phyloP scores from a whole-genome alignment of 1,139 yeast genomes.

The Kodamaea ohmeri region DNA sequence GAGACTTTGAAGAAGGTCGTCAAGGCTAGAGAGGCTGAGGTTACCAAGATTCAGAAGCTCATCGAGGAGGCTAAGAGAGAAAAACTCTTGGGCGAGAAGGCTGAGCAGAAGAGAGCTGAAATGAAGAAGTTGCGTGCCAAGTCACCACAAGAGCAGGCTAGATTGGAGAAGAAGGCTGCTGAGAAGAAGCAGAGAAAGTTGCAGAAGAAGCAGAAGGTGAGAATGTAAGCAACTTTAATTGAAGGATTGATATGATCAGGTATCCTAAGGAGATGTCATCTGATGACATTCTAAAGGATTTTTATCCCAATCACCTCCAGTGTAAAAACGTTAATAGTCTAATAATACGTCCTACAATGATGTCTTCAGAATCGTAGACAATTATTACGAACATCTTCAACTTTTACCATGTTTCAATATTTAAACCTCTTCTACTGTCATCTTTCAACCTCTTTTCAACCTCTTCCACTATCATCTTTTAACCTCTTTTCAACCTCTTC shows the following conservation, averaged over 20 bases:
- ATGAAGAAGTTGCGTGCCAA: slow-evolving; percentile 54
- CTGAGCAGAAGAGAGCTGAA: slow-evolving; percentile 65
- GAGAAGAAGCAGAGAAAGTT: slow-evolving; percentile 44
- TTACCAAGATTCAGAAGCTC: slow-evolving; percentile 54
- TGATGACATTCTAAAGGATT: too few species aligned
- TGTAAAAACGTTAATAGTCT: not conserved
- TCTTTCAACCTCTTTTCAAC: too few species aligned
- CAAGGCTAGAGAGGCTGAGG: slow-evolving; percentile 70
- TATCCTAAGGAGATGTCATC: too few species aligned
- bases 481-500: too few species aligned
- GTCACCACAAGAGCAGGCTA: slow-evolving; percentile 72
- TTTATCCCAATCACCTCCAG: too few species aligned
- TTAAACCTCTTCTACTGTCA: too few species aligned
- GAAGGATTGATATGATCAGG: too few species aligned
- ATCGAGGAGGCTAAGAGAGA: slow-evolving; percentile 65
- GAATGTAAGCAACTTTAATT: slow-evolving; percentile 32
- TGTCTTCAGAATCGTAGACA: too few species aligned
- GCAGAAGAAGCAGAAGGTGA: slow-evolving; percentile 41
- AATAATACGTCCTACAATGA: not conserved
- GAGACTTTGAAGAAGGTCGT: slow-evolving; percentile 76
- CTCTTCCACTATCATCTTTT: too few species aligned
- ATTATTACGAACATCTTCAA: too few species aligned
- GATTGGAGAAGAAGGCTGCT: slow-evolving; percentile 63
- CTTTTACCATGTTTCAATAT: too few species aligned
- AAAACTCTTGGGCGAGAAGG: slow-evolving; percentile 63